Conservation (phyloP, 768 basidiomycete genomes). For the Auriscalpium orientale region DNA sequence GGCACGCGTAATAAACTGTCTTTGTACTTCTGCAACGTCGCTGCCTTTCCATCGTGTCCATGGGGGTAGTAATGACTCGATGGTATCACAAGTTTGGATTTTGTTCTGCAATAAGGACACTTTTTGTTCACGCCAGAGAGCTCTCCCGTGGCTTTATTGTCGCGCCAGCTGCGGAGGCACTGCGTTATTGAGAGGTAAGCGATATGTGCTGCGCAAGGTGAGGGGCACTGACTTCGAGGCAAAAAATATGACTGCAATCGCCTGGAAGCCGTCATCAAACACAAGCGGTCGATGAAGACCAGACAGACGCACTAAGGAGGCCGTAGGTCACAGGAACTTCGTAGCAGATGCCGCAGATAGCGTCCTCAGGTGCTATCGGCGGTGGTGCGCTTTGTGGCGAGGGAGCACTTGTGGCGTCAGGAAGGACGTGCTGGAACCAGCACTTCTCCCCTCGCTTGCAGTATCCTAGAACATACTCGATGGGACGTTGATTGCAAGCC, state of each 20-base stretch:
- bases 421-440: constrained; percentile 62
- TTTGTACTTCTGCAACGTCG: constrained; percentile 51
- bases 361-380: constrained; percentile 34
- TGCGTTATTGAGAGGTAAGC: constrained; percentile 20
- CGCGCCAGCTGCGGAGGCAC: constrained; percentile 80
- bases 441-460: constrained; percentile 64
- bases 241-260: constrained; percentile 75
- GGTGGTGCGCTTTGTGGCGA: not conserved
- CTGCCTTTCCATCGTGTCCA: constrained; percentile 44
- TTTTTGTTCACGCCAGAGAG: constrained; percentile 59
- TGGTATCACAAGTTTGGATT: constrained; percentile 64
- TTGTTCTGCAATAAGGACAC: constrained; percentile 69
- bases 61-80: constrained; percentile 61
- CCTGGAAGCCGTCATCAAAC: constrained; percentile 27
- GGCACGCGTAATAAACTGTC: constrained; percentile 63
- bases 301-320: constrained; percentile 42
- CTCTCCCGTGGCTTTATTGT: no score
- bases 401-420: not conserved
- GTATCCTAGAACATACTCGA: constrained; percentile 38
- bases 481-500: not conserved
- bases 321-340: constrained; percentile 67
- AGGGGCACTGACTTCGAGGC: constrained; percentile 45
- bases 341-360: constrained; percentile 64
- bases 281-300: constrained; percentile 5
- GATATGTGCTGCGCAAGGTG: not conserved